Evolutionary conservation across 2,329 filamentous ascomycete genomes (phyloP), one percentile per base, ranked within the genome.

Genomic region (Orbilia brochopaga): DNA sequence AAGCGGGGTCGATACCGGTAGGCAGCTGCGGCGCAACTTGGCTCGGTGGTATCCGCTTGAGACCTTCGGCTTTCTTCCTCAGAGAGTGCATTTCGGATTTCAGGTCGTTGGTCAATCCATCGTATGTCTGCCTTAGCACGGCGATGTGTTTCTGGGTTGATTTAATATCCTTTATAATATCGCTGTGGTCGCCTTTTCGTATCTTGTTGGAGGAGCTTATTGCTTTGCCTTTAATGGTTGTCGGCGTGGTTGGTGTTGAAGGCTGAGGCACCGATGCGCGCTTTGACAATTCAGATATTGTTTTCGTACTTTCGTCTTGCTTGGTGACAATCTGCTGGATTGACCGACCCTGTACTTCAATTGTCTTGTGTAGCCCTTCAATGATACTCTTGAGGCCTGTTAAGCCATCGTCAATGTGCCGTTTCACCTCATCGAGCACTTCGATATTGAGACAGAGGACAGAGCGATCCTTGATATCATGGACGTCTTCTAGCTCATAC

Each of bases 391-490:
- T 90, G 55, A 99, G 83, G 5, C 88, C 87, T 8, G 88, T 88
- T 56, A 99, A 83, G 46, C 92, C 91, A 74, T 99, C 93, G 74
- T 99, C 94, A 74, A 99, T 92, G 78, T 97, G 94, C 54, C 88
- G 88, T 81, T 97, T 97, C 40, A 99, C 92, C 80, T 99, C 94
- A 78, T 99, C 94, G 2, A 99, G 84, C 15, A 89, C 86, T 78
- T 99, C 94, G 0, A 97, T 85, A 76, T 99, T 99, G 46, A 99
- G 82, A 0, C 94, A 95, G n/a, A 99, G 83, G 0, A 99, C 94
- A 1, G 92, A 92, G 30, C 93, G 87, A 79, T 99, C 94, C 80
- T 96, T 97, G 77, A 99, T 90, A 78, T 99, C 94, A 17, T 83
- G 86, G 30, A 99, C 83, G 78, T 99, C 94, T 79, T 99, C 94